Conservation (phyloP, 352 stramenopile species). For the Blastocystis sp. region DNA sequence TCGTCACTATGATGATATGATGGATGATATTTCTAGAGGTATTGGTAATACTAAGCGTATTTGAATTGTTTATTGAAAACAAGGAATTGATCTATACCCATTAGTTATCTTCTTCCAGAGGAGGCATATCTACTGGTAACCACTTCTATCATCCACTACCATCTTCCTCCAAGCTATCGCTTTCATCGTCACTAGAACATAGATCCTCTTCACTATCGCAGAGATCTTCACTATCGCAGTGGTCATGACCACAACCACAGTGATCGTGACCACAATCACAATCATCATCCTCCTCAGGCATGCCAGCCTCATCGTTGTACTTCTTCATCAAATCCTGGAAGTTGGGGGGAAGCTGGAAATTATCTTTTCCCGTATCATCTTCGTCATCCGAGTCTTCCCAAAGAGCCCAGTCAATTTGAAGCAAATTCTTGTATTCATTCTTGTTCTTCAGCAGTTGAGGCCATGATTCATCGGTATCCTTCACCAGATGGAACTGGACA, state of each 20-base stretch:
- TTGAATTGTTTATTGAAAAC: constrained; percentile 42
- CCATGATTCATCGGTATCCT: constrained; percentile 41
- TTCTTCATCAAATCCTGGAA: constrained; percentile 54
- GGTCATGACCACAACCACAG: not conserved
- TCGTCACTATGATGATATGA: constrained; percentile 44
- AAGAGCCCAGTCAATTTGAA: constrained; percentile 52
- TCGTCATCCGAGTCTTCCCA: constrained; percentile 56
- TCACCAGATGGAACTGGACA: constrained; percentile 44
- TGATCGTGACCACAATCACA: not conserved
- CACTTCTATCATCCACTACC: not conserved
- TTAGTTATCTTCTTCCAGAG: constrained; percentile 49
- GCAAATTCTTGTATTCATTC: constrained; percentile 53
- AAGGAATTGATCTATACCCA: constrained; percentile 13
- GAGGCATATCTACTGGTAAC: constrained; percentile 40
- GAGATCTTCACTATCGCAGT: not conserved
- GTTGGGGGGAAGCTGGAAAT: not conserved
- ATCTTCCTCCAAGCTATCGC: not conserved
- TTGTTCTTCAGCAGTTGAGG: constrained; percentile 53
- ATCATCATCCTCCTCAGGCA: not conserved
- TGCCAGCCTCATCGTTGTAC: not conserved
- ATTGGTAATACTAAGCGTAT: constrained; percentile 62
- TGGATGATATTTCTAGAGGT: constrained; percentile 45
- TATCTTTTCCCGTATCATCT: not conserved
- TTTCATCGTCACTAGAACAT: not conserved
- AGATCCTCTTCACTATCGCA: not conserved